Conservation (phyloP, 306 rosid species). For the Argentina anserina region DNA sequence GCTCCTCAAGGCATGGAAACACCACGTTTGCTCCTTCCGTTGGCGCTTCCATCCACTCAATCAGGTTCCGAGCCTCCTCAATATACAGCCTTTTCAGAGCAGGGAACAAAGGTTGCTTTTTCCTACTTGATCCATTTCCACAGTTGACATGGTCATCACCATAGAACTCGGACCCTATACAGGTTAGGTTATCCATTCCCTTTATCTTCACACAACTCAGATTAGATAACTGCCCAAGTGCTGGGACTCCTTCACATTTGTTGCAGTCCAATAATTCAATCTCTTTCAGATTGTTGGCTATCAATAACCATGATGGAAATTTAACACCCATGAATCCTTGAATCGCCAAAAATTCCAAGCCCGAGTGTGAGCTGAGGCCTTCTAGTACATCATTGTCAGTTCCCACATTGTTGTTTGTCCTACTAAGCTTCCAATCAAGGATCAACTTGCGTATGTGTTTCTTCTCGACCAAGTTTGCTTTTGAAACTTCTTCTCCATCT, state of each 20-base stretch:
- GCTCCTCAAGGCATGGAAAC: not conserved
- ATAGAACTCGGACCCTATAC: not conserved
- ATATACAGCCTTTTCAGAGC: not conserved
- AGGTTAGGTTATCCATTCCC: not conserved
- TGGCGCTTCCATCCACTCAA: not conserved
- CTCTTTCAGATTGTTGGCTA: not conserved
- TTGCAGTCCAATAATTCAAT: not conserved
- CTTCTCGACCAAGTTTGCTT: not conserved
- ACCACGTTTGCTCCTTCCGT: not conserved
- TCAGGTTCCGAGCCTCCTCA: not conserved
- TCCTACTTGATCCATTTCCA: not conserved
- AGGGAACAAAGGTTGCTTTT: not conserved
- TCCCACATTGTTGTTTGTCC: not conserved
- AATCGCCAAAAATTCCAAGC: not conserved
- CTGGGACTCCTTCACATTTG: not conserved
- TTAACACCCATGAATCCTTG: not conserved
- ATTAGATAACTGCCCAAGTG: not conserved
- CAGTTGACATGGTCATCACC: not conserved
- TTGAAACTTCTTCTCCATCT: not conserved
- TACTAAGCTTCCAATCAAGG: not conserved
- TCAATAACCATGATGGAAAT: not conserved
- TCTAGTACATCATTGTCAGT: not conserved
- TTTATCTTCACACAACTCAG: not conserved
- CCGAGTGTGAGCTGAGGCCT: not conserved
- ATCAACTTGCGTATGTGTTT: not conserved